Evolutionary conservation across 495 filamentous ascomycete species (phyloP).

Genomic region (Astrocystis sublimbata): DNA sequence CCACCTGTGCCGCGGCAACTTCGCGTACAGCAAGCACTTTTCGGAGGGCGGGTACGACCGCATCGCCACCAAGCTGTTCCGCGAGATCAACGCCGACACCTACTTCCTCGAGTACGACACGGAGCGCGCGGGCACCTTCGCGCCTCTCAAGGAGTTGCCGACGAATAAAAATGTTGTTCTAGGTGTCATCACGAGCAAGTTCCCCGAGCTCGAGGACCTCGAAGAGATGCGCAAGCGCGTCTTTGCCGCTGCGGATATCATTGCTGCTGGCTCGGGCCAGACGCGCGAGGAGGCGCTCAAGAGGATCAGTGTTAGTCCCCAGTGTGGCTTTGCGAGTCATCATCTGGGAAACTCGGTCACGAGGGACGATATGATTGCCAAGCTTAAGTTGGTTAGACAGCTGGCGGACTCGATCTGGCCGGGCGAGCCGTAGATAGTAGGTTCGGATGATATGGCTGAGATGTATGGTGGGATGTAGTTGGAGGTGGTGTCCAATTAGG

Average conservation of each 20-base stretch:
- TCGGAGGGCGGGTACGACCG: conserved; percentile 70
- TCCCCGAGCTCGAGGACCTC: conserved; percentile 64
- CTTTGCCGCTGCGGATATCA: conserved; percentile 60
- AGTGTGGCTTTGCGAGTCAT: conserved; percentile 71
- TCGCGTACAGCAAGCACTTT: conserved; percentile 67
- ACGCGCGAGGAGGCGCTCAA: conserved; percentile 58
- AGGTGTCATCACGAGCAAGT: conserved; percentile 68
- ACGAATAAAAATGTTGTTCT: conserved; percentile 68
- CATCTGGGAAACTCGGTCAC: conserved; percentile 61
- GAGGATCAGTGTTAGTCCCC: conserved; percentile 64
- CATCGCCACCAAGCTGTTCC: conserved; percentile 70
- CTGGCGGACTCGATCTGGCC: conserved; percentile 67
- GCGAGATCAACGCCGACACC: conserved; percentile 63
- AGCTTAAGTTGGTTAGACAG: conserved; percentile 61
- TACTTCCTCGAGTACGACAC: conserved; percentile 78
- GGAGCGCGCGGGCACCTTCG: conserved; percentile 64
- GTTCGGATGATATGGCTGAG: background rate
- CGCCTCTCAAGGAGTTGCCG: conserved; percentile 65
- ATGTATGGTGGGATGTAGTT: background rate
- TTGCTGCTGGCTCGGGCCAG: conserved; percentile 60
- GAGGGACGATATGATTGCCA: conserved; percentile 63
- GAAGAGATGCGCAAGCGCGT: conserved; percentile 64
- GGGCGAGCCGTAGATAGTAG: conserved; percentile 46
- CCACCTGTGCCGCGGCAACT: conserved; percentile 71
- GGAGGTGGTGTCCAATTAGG: background rate